Evolutionary conservation across 2,329 filamentous ascomycete genomes (phyloP), one percentile per base, ranked within the genome.

Genomic region (Alternaria triticimaculans): DNA sequence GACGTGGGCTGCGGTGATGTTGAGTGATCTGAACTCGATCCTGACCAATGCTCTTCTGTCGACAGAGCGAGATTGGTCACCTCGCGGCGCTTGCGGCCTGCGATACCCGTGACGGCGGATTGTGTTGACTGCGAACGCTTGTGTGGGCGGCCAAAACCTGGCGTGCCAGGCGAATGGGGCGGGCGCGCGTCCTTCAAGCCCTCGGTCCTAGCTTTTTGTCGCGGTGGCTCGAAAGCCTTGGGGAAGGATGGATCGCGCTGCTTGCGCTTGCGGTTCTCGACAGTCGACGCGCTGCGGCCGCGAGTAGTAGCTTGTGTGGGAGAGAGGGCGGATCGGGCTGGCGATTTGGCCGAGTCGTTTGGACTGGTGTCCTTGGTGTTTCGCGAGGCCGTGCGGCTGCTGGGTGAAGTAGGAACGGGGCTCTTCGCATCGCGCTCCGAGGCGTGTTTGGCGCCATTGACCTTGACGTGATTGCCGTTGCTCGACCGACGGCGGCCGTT

Each of bases 201-300:
- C 55, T 81, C 79, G 23, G 75, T 80, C 66, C 79, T 80, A 25
- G 75, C 72, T 59, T 79, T 79, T 64, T 81, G 80, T 21, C 80
- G 79, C 26, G 79, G 79, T 49, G 79, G 80, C 60, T 82, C 80
- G 23, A 78, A 66, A 12, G 73, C 65, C 60, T 76, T 77, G 49
- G 72, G 70, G 53, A 75, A 69, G 30, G 76, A 76, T 41, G 78
- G 78, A 55, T 81, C 79, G 45, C 78, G 78, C 43, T 78, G 58
- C 65, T 82, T 82, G 65, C 80, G 78, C 64, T 82, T 82, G 58
- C 78, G 75, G 25, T 75, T 79, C 41, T 81, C 80, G 37, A 76
- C 67, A 2, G 77, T 78, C 14, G 78, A 80, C 4, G 75, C 72
- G 62, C 79, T 80, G 62, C 80, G 78, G 56, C 76, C 78, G 54